A percentile compares a stretch with the other conserved stretches of the same genome.
phyloP scores from a whole-genome alignment of 768 basidiomycete species.

The Termitomyces sp. region DNA sequence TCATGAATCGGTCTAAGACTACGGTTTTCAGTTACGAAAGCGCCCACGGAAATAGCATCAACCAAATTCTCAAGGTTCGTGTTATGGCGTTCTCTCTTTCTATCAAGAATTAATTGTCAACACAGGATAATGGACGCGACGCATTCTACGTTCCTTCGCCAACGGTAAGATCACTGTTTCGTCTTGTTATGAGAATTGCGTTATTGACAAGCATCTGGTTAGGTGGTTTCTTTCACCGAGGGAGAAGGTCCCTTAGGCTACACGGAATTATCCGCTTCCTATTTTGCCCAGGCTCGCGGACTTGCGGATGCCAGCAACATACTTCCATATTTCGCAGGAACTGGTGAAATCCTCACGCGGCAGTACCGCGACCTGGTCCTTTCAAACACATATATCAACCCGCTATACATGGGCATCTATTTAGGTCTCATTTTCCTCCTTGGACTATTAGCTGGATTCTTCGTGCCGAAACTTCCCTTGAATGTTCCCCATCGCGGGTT shows the following conservation, averaged over 20 bases:
- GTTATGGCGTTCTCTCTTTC: background rate
- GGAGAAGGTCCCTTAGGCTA: slow-evolving; percentile 35
- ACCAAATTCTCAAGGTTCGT: slow-evolving; percentile 30
- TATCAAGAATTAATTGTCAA: background rate
- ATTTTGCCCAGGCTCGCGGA: slow-evolving; percentile 30
- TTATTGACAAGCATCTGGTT: background rate
- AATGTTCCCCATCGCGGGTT: slow-evolving; percentile 27
- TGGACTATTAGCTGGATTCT: slow-evolving; percentile 27
- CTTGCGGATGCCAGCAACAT: slow-evolving; percentile 37
- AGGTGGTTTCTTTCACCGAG: slow-evolving; percentile 35
- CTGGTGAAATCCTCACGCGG: slow-evolving; percentile 31
- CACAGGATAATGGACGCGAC: slow-evolving; percentile 36
- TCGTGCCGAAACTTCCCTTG: slow-evolving; percentile 25
- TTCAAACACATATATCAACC: slow-evolving; percentile 22
- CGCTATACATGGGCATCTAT: slow-evolving; percentile 19
- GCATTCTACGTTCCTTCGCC: slow-evolving; percentile 37
- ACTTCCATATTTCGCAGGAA: slow-evolving; percentile 39
- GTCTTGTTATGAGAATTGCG: background rate
- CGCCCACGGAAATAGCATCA: slow-evolving; percentile 35
- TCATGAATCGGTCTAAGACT: background rate
- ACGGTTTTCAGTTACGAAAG: slow-evolving; percentile 20
- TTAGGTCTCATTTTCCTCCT: slow-evolving; percentile 23
- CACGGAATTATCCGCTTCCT: slow-evolving; percentile 28
- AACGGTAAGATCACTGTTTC: slow-evolving; percentile 23
- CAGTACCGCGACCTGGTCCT: slow-evolving; percentile 28